phyloP scores from a whole-genome alignment of 305 asterid species.

The Fraxinus sp. region DNA sequence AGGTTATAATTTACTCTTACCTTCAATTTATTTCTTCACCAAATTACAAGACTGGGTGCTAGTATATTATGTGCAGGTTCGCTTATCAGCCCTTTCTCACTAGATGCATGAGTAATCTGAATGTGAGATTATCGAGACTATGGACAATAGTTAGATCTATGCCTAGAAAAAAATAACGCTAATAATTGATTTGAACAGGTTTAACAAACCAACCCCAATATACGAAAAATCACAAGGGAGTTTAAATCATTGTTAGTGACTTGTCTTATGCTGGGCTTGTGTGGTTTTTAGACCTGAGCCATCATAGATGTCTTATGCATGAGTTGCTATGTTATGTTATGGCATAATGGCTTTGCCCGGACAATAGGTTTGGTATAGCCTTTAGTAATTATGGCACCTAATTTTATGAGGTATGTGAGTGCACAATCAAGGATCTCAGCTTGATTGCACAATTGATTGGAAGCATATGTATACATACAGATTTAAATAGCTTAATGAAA shows the following conservation, averaged over 20 bases:
- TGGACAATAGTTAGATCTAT: not conserved
- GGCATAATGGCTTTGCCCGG: not conserved
- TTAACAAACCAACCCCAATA: not conserved
- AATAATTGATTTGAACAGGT: not conserved
- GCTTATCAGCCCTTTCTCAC: not conserved
- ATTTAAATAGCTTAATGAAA: not conserved
- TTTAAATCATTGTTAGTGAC: not conserved
- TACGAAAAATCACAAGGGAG: not conserved
- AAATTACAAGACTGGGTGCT: not conserved
- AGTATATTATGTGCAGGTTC: not conserved
- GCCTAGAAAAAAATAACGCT: not conserved
- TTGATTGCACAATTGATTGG: not conserved
- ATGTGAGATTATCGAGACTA: not conserved
- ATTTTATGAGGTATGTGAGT: not conserved
- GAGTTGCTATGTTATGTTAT: not conserved
- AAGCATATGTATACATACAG: not conserved
- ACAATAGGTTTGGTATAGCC: not conserved
- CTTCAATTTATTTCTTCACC: not conserved
- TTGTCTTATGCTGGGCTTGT: not conserved
- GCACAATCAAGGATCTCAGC: not conserved
- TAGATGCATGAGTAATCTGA: not conserved
- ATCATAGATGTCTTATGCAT: not conserved
- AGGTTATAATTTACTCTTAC: slow-evolving; percentile 38
- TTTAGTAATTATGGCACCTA: not conserved
- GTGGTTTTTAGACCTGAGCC: not conserved